Percentiles rank a stretch among this genome's conserved stretches.
These are phyloP conservation scores for Eucalyptus erythrocorys DNA, from an alignment of 345 rosid genomes.

Conservation along the genomic window DNA sequence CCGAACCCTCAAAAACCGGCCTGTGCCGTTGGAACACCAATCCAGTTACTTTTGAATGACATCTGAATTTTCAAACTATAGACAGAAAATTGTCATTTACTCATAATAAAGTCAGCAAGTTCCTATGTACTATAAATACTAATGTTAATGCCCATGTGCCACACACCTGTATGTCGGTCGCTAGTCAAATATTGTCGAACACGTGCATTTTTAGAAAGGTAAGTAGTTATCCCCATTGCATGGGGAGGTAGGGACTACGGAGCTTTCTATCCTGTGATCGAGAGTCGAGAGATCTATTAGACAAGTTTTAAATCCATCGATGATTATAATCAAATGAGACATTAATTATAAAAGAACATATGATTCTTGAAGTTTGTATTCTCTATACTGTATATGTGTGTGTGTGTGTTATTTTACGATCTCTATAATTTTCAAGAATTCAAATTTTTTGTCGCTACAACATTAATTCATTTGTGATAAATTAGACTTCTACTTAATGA, in stretches of 20 bases:
- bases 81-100: neutral
- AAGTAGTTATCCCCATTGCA: neutral
- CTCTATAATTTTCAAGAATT: neutral
- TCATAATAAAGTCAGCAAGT: neutral
- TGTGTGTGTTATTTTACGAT: neutral
- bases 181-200: neutral
- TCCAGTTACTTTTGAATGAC: neutral
- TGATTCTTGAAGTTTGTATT: neutral
- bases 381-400: neutral
- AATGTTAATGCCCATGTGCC: neutral
- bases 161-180: neutral
- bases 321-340: neutral
- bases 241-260: neutral
- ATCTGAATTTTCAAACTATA: too few species aligned
- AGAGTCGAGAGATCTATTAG: neutral
- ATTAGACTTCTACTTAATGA: neutral
- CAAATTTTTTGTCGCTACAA: neutral
- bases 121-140: neutral
- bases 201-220: neutral
- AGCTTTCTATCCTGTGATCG: neutral
- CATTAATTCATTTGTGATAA: neutral
- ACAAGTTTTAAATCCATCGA: neutral
- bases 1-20: neutral
- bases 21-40: neutral
- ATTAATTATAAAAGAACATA: neutral